phyloP scores from a whole-genome alignment of 1,284 basidiomycete species.

The Boletus smithii region DNA sequence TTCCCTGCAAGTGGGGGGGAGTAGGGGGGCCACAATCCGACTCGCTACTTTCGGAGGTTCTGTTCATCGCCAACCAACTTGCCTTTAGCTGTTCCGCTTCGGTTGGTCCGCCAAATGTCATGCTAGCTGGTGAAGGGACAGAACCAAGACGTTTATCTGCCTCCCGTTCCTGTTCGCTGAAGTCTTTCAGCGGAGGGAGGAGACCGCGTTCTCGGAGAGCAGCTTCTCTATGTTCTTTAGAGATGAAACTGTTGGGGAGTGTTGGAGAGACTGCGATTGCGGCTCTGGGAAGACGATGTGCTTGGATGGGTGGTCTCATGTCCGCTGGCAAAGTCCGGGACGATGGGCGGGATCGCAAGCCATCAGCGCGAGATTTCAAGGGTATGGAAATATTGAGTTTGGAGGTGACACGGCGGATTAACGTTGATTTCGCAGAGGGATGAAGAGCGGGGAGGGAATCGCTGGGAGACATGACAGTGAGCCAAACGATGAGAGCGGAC shows the following conservation, averaged over 20 bases:
- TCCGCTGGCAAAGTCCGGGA: constrained; percentile 11
- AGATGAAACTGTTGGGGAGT: constrained; percentile 25
- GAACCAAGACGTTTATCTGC: constrained; percentile 41
- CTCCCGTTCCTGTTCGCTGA: constrained; percentile 47
- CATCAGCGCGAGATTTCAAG: neutral
- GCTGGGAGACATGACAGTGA: neutral
- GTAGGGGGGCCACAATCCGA: constrained; percentile 5
- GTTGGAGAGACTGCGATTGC: constrained; percentile 18
- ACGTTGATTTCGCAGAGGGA: constrained; percentile 11
- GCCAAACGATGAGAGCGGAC: neutral
- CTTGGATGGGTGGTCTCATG: too few species aligned
- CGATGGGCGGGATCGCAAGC: constrained; percentile 13
- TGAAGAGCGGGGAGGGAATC: neutral
- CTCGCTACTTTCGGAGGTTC: constrained; percentile 17
- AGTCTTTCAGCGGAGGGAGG: constrained; percentile 45
- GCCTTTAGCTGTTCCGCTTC: constrained; percentile 49
- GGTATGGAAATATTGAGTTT: constrained; percentile 27
- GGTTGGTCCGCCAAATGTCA: constrained; percentile 23
- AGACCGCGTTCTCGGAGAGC: constrained; percentile 54
- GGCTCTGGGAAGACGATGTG: too few species aligned
- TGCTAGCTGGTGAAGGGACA: constrained; percentile 18
- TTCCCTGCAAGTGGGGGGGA: neutral
- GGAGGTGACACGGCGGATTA: constrained; percentile 33
- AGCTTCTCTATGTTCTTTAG: constrained; percentile 40
- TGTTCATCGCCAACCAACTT: constrained; percentile 46